These are phyloP conservation scores for Pulveroboletus sp. DNA, from an alignment of 768 basidiomycete species.

Conservation along the genomic window DNA sequence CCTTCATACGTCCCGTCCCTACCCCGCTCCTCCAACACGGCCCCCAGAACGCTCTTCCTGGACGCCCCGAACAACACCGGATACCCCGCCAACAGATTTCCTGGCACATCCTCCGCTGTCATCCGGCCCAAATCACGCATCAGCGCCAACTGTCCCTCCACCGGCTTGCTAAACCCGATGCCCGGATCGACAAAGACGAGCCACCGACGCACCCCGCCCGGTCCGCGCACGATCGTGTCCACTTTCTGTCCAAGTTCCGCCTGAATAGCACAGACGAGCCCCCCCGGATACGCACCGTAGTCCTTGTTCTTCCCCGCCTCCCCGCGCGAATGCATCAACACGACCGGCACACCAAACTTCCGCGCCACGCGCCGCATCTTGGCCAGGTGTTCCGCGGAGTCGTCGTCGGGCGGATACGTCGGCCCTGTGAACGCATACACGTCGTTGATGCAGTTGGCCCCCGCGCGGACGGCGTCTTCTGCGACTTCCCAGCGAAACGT, in stretches of 20 bases:
- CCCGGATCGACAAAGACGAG: slow-evolving; percentile 89
- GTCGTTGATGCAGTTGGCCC: slow-evolving; percentile 86
- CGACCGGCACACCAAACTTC: slow-evolving; percentile 66
- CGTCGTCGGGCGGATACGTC: slow-evolving; percentile 36
- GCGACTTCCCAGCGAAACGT: slow-evolving; percentile 27
- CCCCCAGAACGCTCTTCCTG: slow-evolving; percentile 80
- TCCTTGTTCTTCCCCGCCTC: slow-evolving; percentile 77
- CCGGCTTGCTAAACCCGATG: slow-evolving; percentile 88
- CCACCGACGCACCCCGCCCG: slow-evolving; percentile 79
- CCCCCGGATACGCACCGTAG: slow-evolving; percentile 45
- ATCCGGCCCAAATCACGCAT: slow-evolving; percentile 50
- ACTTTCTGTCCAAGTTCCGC: slow-evolving; percentile 71
- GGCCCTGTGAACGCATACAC: slow-evolving; percentile 78
- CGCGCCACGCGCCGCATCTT: slow-evolving; percentile 65
- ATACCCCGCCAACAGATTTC: slow-evolving; percentile 55
- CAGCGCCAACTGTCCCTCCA: slow-evolving; percentile 68
- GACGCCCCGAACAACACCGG: slow-evolving; percentile 75
- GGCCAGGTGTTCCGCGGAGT: slow-evolving; percentile 38
- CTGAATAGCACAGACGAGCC: slow-evolving; percentile 63
- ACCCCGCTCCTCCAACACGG: slow-evolving; percentile 50
- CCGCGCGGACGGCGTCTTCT: slow-evolving; percentile 57
- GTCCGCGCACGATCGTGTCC: slow-evolving; percentile 56
- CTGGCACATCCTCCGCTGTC: slow-evolving; percentile 35
- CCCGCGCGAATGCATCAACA: slow-evolving; percentile 92
- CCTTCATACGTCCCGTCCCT: slow-evolving; percentile 38